Conservation (phyloP, 768 basidiomycete species). For the Naganishia onofrii region DNA sequence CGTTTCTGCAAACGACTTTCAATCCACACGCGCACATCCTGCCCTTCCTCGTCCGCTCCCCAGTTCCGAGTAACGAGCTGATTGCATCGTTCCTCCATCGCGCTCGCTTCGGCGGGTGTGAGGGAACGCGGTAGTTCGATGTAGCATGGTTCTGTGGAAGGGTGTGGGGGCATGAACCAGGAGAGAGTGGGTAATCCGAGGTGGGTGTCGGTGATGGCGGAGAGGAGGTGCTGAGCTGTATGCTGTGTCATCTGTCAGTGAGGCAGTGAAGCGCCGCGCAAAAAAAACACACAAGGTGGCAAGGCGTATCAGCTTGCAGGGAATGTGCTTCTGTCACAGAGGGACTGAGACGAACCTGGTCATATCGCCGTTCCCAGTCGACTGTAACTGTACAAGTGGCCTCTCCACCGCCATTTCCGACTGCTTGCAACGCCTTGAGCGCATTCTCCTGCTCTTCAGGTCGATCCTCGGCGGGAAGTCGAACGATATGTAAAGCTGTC, state of each 20-base stretch:
- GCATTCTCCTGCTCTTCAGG: constrained; percentile 21
- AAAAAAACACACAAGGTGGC: not conserved
- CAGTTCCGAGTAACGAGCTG: constrained; percentile 34
- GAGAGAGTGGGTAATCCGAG: constrained; percentile 43
- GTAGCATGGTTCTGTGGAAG: constrained; percentile 47
- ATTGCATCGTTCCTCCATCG: constrained; percentile 45
- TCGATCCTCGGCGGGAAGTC: constrained; percentile 30
- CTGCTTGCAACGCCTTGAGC: constrained; percentile 16
- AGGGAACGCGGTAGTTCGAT: constrained; percentile 46
- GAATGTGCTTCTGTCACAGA: not conserved
- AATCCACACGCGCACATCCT: constrained; percentile 44
- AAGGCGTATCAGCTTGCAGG: not conserved
- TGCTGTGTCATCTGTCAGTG: constrained; percentile 46
- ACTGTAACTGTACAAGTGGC: constrained; percentile 43
- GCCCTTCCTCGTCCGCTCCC: constrained; percentile 21
- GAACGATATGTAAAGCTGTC: constrained; percentile 45
- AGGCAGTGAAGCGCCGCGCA: not conserved
- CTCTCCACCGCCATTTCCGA: constrained; percentile 4
- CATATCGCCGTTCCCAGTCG: constrained; percentile 48
- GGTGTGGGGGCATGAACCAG: constrained; percentile 46
- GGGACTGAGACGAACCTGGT: constrained; percentile 41
- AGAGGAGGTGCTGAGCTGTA: constrained; percentile 51
- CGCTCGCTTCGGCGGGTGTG: constrained; percentile 41
- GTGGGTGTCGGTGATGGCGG: constrained; percentile 43
- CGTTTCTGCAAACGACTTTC: constrained; percentile 41